phyloP scores from a whole-genome alignment of 176 grass and related monocot species.

The Juncus effusus region DNA sequence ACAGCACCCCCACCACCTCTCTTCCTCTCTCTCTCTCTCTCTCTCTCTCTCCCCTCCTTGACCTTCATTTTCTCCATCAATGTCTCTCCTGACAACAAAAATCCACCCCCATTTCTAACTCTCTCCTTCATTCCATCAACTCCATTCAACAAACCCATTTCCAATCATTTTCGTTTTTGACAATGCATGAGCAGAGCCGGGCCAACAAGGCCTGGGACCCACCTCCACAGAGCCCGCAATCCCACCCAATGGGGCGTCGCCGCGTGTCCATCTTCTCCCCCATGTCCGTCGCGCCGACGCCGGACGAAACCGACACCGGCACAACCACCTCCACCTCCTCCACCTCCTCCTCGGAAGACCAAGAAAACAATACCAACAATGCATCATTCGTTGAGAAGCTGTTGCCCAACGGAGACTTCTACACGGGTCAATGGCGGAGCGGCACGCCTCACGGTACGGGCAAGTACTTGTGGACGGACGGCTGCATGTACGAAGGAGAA shows the following conservation, averaged over 20 bases:
- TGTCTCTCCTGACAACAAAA: slow-evolving; percentile 45
- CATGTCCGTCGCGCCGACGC: slow-evolving; percentile 49
- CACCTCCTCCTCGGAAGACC: slow-evolving; percentile 24
- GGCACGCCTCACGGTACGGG: slow-evolving; percentile 55
- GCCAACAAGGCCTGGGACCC: slow-evolving; percentile 28
- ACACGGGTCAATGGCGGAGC: slow-evolving; percentile 55
- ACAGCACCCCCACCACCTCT: slow-evolving; percentile 23
- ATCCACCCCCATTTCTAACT: slow-evolving; percentile 38
- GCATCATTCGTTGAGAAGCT: slow-evolving; percentile 29
- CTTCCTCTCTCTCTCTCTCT: slow-evolving; percentile 28
- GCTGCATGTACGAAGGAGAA: slow-evolving; percentile 87
- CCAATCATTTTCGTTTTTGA: background rate
- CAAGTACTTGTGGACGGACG: slow-evolving; percentile 77
- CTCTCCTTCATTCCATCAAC: slow-evolving; percentile 20
- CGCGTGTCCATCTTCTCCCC: slow-evolving; percentile 28
- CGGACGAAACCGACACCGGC: slow-evolving; percentile 45
- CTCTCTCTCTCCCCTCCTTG: slow-evolving; percentile 25
- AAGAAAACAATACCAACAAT: slow-evolving; percentile 1
- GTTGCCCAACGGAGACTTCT: slow-evolving; percentile 69
- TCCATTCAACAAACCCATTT: slow-evolving; percentile 20
- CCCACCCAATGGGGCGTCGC: slow-evolving; percentile 27
- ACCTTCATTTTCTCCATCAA: slow-evolving; percentile 31
- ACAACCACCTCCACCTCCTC: slow-evolving; percentile 35
- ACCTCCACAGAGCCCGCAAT: slow-evolving; percentile 40
- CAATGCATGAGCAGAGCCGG: slow-evolving; percentile 33